A percentile compares a stretch with the other conserved stretches of the same genome.
Evolutionary conservation across 495 filamentous ascomycete genomes (phyloP).

Genomic region (Penicillium soppii): DNA sequence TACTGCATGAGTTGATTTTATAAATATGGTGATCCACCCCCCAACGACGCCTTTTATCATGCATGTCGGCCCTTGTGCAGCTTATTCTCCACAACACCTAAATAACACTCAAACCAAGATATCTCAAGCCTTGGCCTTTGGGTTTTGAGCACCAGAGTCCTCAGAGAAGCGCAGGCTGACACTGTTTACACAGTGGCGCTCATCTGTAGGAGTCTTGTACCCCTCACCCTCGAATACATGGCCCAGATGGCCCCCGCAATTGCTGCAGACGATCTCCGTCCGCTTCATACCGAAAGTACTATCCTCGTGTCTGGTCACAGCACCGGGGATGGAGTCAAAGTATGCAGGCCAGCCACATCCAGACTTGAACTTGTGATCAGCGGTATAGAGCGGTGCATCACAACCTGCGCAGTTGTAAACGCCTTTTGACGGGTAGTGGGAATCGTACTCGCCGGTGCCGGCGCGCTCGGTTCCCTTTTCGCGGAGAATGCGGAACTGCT

Average conservation of each 20-base stretch:
- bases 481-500: conserved; percentile 91
- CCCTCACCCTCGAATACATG: conserved; percentile 98
- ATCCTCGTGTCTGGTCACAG: conserved; percentile 79
- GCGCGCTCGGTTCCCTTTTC: conserved; percentile 87
- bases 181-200: conserved; percentile 97
- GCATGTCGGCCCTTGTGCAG: conserved; percentile 8
- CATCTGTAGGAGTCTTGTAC: conserved; percentile 85
- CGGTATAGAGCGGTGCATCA: conserved; percentile 82
- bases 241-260: conserved; percentile 93
- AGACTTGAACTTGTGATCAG: conserved; percentile 89
- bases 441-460: conserved; percentile 78
- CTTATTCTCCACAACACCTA: conserved; percentile 11
- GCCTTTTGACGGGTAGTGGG: conserved; percentile 71
- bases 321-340: conserved; percentile 88
- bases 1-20: no score
- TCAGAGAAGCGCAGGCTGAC: conserved; percentile 81
- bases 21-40: conserved; percentile 1
- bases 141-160: conserved; percentile 42
- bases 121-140: conserved; percentile 30
- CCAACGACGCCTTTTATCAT: conserved; percentile 1
- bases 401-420: conserved; percentile 87
- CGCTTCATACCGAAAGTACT: conserved; percentile 75
- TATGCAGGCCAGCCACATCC: conserved; percentile 98
- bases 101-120: conserved; percentile 1
- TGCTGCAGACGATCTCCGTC: conserved; percentile 89